phyloP scores from a whole-genome alignment of 202 grass and related monocot genomes.

The Carex sylvatica region DNA sequence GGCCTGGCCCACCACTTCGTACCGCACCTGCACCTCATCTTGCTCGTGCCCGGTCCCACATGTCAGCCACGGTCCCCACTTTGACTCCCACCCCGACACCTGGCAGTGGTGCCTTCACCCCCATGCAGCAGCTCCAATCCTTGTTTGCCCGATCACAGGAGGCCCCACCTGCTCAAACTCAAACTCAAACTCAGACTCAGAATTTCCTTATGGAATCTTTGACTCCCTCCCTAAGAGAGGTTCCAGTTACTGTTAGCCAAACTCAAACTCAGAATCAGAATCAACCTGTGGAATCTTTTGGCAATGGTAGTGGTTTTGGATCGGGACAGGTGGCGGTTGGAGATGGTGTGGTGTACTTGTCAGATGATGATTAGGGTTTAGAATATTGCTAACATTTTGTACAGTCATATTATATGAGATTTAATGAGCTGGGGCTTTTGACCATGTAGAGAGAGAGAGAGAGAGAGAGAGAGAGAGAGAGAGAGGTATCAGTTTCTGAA shows the following conservation, averaged over 20 bases:
- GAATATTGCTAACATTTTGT: not conserved
- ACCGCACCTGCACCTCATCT: slow-evolving; percentile 27
- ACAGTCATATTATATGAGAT: not conserved
- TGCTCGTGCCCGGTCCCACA: not conserved
- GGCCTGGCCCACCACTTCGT: not conserved
- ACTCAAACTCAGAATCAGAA: slow-evolving; percentile 1
- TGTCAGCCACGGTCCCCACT: not conserved
- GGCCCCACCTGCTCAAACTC: not conserved
- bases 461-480: not conserved
- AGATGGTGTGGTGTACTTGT: slow-evolving; percentile 25
- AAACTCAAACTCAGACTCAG: not conserved
- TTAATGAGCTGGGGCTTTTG: not conserved
- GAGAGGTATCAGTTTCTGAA: not conserved
- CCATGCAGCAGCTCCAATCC: not conserved
- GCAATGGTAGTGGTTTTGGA: not conserved
- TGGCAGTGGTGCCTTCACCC: not conserved
- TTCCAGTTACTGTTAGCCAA: not conserved
- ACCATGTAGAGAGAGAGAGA: not conserved
- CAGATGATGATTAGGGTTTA: slow-evolving; percentile 26
- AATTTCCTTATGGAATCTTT: not conserved
- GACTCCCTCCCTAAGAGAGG: not conserved
- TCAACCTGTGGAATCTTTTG: not conserved
- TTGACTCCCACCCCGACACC: not conserved
- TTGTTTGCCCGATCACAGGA: slow-evolving; percentile 8
- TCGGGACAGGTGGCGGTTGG: not conserved